Base-by-base conservation (phyloP, 768 basidiomycete genomes). In the Suillus lakei region DNA sequence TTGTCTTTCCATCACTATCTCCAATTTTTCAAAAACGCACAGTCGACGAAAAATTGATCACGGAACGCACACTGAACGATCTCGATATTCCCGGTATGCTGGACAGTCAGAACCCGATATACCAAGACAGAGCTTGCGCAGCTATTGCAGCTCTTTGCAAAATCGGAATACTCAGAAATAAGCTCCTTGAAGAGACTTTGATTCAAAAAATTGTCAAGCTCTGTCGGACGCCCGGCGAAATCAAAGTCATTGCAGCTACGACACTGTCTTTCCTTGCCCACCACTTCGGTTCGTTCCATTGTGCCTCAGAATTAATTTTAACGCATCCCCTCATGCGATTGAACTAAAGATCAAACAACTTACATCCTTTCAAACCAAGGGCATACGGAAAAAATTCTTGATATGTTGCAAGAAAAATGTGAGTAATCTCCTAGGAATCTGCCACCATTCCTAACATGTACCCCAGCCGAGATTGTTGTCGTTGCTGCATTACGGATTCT, bases 81-180 rank as follows among this genome's bases (percentile, higher is more conserved):
- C 18, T 53, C 10, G 67, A 74, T 10, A 46, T 76, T 2, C 51
- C 67, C 9, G 55, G 23, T 3, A 66, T 77, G 26, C 66, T 76
- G 28, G 43, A 66, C 6, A 46, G 53, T 16, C 15, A 41, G 5
- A 48, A 73, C 10, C 39, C 54, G 50, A 67, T 62, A 4, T 30
- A n/a, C 9, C 64, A 65, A 46, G 23, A 38, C 50, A 74, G 73
- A 3, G 75, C 68, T 39, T 77, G 76, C 68, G 69, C 67, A 8
- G 77, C 66, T 54, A 36, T 76, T 5, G 74, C 76, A 0, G 71
- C 75, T 10, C 73, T 76, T 44, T 77, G 71, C 65, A 73, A 74
- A 39, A 62, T 66, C 18, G 0, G 23, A 4, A 64, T 65, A 2
- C 50, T 77, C 34, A 69, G 50, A 44, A 26, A 32, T 0, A 55